Evolutionary conservation across 495 filamentous ascomycete genomes (phyloP).

Genomic region (Aspergillus heteromorphus): DNA sequence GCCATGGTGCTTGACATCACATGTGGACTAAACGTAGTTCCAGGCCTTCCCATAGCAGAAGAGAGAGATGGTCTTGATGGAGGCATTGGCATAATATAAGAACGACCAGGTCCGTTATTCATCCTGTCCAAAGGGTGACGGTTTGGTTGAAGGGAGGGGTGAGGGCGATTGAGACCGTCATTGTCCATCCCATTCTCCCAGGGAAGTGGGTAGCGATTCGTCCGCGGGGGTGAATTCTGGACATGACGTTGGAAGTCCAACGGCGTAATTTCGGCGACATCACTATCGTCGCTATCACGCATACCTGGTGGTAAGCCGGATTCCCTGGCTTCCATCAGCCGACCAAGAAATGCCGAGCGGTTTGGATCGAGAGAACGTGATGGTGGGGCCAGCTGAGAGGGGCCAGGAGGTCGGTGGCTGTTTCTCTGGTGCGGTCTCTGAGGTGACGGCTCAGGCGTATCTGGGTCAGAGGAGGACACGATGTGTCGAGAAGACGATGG

Average conservation of each 20-base stretch:
- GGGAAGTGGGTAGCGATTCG: background rate
- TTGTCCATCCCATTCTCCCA: background rate
- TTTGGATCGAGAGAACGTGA: background rate
- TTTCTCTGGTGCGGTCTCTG: background rate
- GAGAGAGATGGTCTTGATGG: background rate
- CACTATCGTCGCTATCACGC: slow-evolving; percentile 25
- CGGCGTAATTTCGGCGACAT: slow-evolving; percentile 23
- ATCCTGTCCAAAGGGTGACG: too few relatives aligned
- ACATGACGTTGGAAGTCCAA: slow-evolving; percentile 11
- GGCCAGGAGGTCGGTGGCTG: background rate
- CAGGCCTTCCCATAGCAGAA: background rate
- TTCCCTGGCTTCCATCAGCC: background rate
- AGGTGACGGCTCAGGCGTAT: background rate
- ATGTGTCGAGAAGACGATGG: slow-evolving; percentile 8
- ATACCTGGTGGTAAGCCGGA: background rate
- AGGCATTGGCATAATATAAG: background rate
- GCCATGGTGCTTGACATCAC: slow-evolving; percentile 17
- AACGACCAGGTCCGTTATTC: background rate
- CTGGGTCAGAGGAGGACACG: background rate
- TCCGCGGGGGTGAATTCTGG: background rate
- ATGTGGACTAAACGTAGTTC: slow-evolving; percentile 7
- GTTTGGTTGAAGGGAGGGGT: too few relatives aligned
- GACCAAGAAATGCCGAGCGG: too few relatives aligned
- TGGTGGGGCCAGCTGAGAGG: background rate
- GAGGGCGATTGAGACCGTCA: background rate